These are phyloP conservation scores for Rhypophila decipiens DNA, from an alignment of 495 filamentous ascomycete species.

Conservation along the genomic window DNA sequence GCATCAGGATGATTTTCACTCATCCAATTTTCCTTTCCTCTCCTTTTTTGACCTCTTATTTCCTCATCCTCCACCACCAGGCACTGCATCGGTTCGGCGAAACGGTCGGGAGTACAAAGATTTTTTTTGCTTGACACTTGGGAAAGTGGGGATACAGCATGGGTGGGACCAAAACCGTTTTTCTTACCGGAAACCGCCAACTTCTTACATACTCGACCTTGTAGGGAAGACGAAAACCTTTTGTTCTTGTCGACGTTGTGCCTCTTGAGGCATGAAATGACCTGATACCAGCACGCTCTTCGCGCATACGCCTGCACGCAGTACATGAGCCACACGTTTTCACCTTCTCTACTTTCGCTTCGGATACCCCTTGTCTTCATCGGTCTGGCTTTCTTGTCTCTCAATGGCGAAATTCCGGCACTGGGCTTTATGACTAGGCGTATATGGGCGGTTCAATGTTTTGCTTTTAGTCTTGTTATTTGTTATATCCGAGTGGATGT, in stretches of 20 bases:
- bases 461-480: too few species aligned
- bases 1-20: too few species aligned
- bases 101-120: slow-evolving; percentile 6
- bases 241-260: too few species aligned
- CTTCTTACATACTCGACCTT: too few species aligned
- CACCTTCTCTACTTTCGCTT: slow-evolving; percentile 14
- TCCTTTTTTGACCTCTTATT: slow-evolving; percentile 2
- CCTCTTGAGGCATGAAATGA: too few species aligned
- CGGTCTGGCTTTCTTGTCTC: not conserved
- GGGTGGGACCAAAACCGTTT: too few species aligned
- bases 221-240: too few species aligned
- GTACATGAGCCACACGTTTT: not conserved
- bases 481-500: not conserved
- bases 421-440: slow-evolving; percentile 3
- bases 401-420: not conserved
- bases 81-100: slow-evolving; percentile 2
- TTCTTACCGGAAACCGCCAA: too few species aligned
- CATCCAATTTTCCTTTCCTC: not conserved
- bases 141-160: too few species aligned
- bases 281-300: too few species aligned
- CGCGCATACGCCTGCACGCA: not conserved
- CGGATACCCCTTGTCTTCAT: slow-evolving; percentile 10
- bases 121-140: too few species aligned
- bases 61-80: not conserved
- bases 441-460: not conserved